Evolutionary conservation across 2,329 filamentous ascomycete species (phyloP).

Genomic region (Phaeoacremonium minimum): DNA sequence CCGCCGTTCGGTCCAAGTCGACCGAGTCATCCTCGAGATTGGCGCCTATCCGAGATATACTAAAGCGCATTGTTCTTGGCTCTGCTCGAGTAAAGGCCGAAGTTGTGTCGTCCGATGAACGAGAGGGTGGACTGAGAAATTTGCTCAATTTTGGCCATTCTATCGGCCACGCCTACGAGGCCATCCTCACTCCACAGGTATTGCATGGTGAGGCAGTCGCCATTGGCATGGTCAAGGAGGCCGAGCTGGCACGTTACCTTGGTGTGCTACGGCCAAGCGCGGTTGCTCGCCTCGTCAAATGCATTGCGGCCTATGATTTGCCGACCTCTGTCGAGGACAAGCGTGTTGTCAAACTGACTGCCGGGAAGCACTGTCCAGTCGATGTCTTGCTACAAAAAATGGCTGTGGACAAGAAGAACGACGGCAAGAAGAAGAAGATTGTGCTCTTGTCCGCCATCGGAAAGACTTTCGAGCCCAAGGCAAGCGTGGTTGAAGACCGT

Average conservation of each 20-base stretch:
- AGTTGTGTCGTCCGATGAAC: conserved; percentile 91
- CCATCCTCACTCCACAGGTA: conserved; percentile 90
- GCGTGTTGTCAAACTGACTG: conserved; percentile 74
- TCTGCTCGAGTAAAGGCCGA: conserved; percentile 92
- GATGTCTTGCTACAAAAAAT: conserved; percentile 86
- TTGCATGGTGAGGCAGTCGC: conserved; percentile 94
- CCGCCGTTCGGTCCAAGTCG: conserved; percentile 60
- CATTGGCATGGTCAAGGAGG: conserved; percentile 98
- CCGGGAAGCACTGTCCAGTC: conserved; percentile 82
- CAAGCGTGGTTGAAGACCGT: conserved; percentile 82
- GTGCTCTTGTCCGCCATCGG: conserved; percentile 90
- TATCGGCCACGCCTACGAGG: conserved; percentile 94
- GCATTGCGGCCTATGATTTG: conserved; percentile 88
- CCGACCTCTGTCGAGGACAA: conserved; percentile 84
- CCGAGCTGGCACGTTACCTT: conserved; percentile 84
- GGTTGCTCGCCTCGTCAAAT: conserved; percentile 86
- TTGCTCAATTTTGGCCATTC: conserved; percentile 97
- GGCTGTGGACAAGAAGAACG: conserved; percentile 98
- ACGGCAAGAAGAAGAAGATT: conserved; percentile 91
- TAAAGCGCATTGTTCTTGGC: conserved; percentile 79
- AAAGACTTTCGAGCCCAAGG: conserved; percentile 78
- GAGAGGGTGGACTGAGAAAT: conserved; percentile 90
- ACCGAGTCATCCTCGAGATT: conserved; percentile 47
- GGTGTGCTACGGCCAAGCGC: conserved; percentile 82
- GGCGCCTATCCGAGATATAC: conserved; percentile 61